These are phyloP conservation scores for Metschnikowia kofuensis DNA, from an alignment of 805 yeast species.

Conservation along the genomic window DNA sequence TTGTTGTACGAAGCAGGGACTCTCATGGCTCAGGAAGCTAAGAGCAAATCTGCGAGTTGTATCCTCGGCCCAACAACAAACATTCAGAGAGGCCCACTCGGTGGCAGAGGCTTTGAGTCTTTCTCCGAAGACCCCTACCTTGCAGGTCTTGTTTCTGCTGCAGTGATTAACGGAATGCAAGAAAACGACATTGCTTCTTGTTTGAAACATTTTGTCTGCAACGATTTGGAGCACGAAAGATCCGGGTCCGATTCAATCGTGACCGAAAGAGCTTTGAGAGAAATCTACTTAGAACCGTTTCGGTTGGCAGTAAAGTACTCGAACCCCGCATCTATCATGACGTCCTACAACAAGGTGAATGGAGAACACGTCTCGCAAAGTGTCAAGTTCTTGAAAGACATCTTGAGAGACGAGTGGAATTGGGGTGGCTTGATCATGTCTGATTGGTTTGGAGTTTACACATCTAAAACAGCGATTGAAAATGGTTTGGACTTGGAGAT, in stretches of 20 bases:
- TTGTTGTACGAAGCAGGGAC: constrained; percentile 28
- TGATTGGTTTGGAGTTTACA: constrained; percentile 33
- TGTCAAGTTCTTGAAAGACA: constrained; percentile 21
- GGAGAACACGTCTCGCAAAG: constrained; percentile 30
- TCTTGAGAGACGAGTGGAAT: constrained; percentile 29
- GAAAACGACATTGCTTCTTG: constrained; percentile 28
- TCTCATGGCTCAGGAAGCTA: constrained; percentile 33
- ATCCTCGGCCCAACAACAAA: constrained; percentile 33
- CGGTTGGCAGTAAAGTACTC: constrained; percentile 30
- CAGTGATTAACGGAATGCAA: constrained; percentile 30
- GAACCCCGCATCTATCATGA: constrained; percentile 30
- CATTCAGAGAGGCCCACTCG: constrained; percentile 33
- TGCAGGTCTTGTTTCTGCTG: constrained; percentile 25
- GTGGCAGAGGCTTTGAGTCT: constrained; percentile 35
- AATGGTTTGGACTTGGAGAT: constrained; percentile 34
- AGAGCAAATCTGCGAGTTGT: constrained; percentile 28
- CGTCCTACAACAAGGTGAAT: constrained; percentile 31
- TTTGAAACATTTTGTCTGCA: constrained; percentile 32
- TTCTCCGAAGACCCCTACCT: constrained; percentile 33
- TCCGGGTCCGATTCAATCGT: constrained; percentile 27
- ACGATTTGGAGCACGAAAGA: constrained; percentile 33
- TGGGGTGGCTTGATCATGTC: constrained; percentile 35
- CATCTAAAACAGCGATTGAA: constrained; percentile 25
- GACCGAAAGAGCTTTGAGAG: constrained; percentile 31
- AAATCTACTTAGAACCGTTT: constrained; percentile 34